Percentiles rank a stretch among this genome's conserved stretches.
Conservation (phyloP, 169 alveolate genomes). For the Plasmodium vivax region DNA sequence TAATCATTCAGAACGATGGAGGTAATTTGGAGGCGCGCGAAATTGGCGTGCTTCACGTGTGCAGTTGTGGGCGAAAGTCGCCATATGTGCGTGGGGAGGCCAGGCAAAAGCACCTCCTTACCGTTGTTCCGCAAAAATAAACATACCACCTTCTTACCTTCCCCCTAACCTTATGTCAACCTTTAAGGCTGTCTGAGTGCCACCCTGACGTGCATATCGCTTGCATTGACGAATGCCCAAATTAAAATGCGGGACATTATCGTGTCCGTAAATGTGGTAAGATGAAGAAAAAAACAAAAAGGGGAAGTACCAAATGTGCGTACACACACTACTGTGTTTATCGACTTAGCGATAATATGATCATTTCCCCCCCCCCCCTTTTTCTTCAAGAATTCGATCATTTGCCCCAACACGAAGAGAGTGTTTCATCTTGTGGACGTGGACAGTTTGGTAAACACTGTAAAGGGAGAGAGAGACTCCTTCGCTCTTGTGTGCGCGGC, state of each 20-base stretch:
- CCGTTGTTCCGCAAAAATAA: neutral
- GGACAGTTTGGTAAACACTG: conserved; percentile 14
- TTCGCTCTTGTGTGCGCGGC: neutral
- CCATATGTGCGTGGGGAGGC: neutral
- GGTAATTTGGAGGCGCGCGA: neutral
- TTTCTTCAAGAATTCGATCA: conserved; percentile 36
- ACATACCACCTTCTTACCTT: neutral
- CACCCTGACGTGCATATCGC: conserved; percentile 55
- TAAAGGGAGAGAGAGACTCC: neutral
- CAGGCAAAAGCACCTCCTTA: neutral
- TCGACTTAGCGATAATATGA: neutral
- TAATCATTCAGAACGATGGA: conserved; percentile 62
- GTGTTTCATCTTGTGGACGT: conserved; percentile 60
- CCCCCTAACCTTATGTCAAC: neutral
- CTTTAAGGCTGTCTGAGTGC: conserved; percentile 67
- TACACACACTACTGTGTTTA: neutral
- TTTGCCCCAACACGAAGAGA: conserved; percentile 53
- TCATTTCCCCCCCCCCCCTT: neutral
- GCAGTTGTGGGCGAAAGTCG: neutral
- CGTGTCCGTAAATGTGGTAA: conserved; percentile 56
- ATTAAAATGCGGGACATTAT: conserved; percentile 58
- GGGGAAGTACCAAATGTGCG: neutral
- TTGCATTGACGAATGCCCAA: conserved; percentile 54
- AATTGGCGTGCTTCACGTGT: neutral
- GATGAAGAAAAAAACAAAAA: neutral